Evolutionary conservation across 2,329 filamentous ascomycete species (phyloP), one percentile per base, ranked within the genome.

Genomic region (Trichophyton rubrum): DNA sequence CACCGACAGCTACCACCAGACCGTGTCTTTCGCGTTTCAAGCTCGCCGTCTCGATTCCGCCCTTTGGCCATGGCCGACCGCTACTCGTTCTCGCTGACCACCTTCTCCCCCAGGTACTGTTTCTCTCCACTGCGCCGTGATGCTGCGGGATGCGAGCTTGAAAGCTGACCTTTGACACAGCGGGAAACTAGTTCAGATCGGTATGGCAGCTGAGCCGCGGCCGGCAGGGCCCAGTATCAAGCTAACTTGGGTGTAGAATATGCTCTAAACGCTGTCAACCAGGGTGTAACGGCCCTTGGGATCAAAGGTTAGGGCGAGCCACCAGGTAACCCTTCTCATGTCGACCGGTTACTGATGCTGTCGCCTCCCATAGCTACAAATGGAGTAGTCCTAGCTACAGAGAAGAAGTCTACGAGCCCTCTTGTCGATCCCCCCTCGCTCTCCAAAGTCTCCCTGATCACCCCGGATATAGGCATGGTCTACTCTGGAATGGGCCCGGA

Each of bases 401-500:
- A 99, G 80, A 99, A 99, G 85, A 99, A 99, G 79, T 96, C 92
- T 51, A 96, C 92, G 41, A 96, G 93, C 57, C 91, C 93, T 59
- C 88, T 99, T 71, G 92, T 95, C 80, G 93, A 99, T 74, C 87
- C 93, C 69, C 85, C 88, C 69, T 97, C 93, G 45, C 86, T 96
- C 66, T 93, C 91, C 70, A 99, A 99, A 82, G 89, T 99, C 79
- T 95, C 90, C 74, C 85, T 95, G 74, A 91, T 99, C 79, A 99
- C 93, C 56, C 93, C 93, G 70, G 93, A 99, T 82, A 97, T 99
- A 76, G 93, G 93, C 75, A 96, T 97, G 89, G 93, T 99, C 70
- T 99, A 99, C 80, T 91, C 90, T 59, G 93, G 93, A 73, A 99
- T 99, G 93, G 92, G 93, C 33, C 93, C 93, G 62, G 93, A 99